Conservation (phyloP, 768 basidiomycete species). For the Cystobasidium ongulense region DNA sequence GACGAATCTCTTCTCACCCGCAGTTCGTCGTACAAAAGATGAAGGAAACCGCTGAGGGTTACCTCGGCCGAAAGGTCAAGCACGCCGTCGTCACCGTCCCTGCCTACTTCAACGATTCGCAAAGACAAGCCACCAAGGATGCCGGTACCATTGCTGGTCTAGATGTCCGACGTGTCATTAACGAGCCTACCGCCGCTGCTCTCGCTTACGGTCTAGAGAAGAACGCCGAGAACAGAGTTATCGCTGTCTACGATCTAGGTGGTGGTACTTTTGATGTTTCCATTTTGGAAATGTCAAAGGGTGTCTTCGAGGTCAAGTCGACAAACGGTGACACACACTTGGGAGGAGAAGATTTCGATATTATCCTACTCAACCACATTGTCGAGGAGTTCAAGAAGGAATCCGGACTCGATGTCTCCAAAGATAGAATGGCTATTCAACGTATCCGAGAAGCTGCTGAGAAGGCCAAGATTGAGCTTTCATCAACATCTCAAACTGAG, state of each 20-base stretch:
- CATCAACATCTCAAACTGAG: constrained; percentile 88
- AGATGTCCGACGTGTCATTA: constrained; percentile 95
- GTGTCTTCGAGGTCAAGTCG: constrained; percentile 99
- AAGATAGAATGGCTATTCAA: constrained; percentile 93
- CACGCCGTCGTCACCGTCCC: constrained; percentile 93
- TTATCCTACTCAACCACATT: constrained; percentile 74
- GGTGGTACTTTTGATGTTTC: constrained; percentile 99
- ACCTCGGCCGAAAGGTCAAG: constrained; percentile 85
- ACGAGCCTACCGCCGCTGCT: constrained; percentile 97
- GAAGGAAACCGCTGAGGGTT: constrained; percentile 91
- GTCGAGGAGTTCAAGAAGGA: constrained; percentile 92
- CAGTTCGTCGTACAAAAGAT: constrained; percentile 60
- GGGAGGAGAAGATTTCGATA: constrained; percentile 95
- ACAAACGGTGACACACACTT: constrained; percentile 99
- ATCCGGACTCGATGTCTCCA: constrained; percentile 65
- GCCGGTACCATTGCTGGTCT: constrained; percentile 96
- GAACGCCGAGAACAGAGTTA: constrained; percentile 63
- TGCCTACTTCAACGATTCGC: constrained; percentile 98
- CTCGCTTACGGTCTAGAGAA: constrained; percentile 95
- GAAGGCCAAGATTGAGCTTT: constrained; percentile 98
- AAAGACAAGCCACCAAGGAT: constrained; percentile 96
- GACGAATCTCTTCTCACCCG: background rate
- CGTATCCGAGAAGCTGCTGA: constrained; percentile 98
- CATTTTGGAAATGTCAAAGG: constrained; percentile 98
- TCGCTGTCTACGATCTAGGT: constrained; percentile 97